Conservation (phyloP, 768 basidiomycete species). For the Tulasnella sp. region DNA sequence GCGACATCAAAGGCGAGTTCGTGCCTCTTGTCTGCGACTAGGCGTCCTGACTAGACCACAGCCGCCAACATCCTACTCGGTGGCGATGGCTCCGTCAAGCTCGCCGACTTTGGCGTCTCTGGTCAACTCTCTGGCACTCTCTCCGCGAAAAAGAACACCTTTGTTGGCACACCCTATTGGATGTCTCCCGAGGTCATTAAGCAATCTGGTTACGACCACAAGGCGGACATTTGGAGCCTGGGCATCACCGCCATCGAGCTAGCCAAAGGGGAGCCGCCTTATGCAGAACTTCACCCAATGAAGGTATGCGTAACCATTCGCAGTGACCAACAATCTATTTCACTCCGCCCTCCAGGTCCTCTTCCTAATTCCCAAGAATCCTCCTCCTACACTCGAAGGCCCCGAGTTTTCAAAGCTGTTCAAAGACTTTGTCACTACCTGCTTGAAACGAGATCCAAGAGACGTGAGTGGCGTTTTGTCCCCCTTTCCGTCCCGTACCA, state of each 20-base stretch:
- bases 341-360: constrained; percentile 48
- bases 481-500: too few species aligned
- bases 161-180: constrained; percentile 98
- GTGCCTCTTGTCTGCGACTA: neutral
- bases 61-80: constrained; percentile 89
- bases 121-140: constrained; percentile 90
- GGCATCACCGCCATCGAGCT: constrained; percentile 97
- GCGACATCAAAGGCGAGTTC: constrained; percentile 89
- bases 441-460: constrained; percentile 86
- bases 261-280: constrained; percentile 95
- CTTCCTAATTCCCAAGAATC: constrained; percentile 96
- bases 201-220: constrained; percentile 97
- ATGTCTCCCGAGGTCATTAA: constrained; percentile 99
- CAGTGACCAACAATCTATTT: neutral
- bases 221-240: constrained; percentile 97
- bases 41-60: constrained; percentile 25
- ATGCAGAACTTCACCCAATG: constrained; percentile 98
- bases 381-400: constrained; percentile 80
- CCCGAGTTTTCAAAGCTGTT: constrained; percentile 79
- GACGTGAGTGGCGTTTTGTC: constrained; percentile 42
- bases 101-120: constrained; percentile 97
- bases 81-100: constrained; percentile 74
- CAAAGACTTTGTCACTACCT: constrained; percentile 85
- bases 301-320: constrained; percentile 44
- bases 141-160: constrained; percentile 94